These are phyloP conservation scores for Wickerhamiella spandovensis DNA, from an alignment of 805 yeast genomes.

Conservation along the genomic window DNA sequence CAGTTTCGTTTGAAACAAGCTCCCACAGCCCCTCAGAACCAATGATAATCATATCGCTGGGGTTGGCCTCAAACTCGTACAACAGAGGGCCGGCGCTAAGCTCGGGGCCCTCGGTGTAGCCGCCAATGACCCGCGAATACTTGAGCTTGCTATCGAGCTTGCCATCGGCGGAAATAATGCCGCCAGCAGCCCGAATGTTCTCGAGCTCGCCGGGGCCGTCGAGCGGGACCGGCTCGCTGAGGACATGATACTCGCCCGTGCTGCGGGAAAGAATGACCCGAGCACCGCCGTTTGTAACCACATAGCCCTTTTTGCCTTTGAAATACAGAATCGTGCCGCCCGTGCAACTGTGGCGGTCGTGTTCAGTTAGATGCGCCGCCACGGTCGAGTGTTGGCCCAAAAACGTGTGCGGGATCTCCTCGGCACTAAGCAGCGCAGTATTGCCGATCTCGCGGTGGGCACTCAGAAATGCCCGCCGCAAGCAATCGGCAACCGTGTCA, in stretches of 20 bases:
- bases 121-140: conserved; percentile 87
- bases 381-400: conserved; percentile 41
- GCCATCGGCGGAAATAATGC: conserved; percentile 74
- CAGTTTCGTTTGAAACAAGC: conserved; percentile 63
- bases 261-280: conserved; percentile 65
- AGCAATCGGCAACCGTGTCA: conserved; percentile 54
- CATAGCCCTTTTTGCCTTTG: conserved; percentile 51
- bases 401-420: conserved; percentile 24
- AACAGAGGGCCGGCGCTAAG: conserved; percentile 64
- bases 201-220: conserved; percentile 49
- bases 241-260: conserved; percentile 64
- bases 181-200: conserved; percentile 85
- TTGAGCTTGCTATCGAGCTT: conserved; percentile 63
- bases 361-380: conserved; percentile 42
- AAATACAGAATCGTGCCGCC: conserved; percentile 73
- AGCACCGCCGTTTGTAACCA: conserved; percentile 87
- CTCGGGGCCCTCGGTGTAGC: conserved; percentile 72
- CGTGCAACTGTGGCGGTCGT: conserved; percentile 70
- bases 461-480: conserved; percentile 66
- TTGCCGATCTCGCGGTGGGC: conserved; percentile 73
- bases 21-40: conserved; percentile 85
- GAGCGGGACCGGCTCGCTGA: conserved; percentile 75
- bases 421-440: conserved; percentile 19
- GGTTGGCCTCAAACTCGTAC: conserved; percentile 41
- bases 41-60: conserved; percentile 74